These are phyloP conservation scores for Globisporangium cylindrosporum DNA, from an alignment of 352 stramenopile species.

Conservation along the genomic window DNA sequence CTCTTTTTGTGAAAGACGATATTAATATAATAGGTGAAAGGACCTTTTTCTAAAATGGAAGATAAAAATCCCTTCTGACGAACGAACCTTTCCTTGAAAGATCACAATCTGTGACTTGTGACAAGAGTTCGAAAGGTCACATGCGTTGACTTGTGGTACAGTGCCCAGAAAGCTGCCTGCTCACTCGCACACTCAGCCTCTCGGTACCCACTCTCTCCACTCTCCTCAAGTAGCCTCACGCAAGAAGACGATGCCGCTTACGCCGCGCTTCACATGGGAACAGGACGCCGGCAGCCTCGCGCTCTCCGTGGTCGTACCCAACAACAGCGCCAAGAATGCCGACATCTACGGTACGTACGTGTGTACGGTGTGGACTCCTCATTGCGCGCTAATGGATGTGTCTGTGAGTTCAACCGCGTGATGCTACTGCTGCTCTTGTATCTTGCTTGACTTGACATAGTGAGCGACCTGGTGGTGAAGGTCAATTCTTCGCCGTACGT, in stretches of 20 bases:
- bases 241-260: conserved; percentile 48
- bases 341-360: conserved; percentile 63
- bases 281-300: conserved; percentile 48
- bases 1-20: too few relatives aligned
- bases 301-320: conserved; percentile 53
- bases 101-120: too few relatives aligned
- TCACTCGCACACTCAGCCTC: not conserved
- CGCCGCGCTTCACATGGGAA: conserved; percentile 63
- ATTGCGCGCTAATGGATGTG: not conserved
- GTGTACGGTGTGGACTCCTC: not conserved
- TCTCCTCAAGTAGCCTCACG: not conserved
- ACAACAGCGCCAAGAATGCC: conserved; percentile 38
- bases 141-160: too few relatives aligned
- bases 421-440: not conserved
- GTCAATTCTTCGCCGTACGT: conserved; percentile 77
- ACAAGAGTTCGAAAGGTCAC: too few relatives aligned
- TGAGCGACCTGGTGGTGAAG: conserved; percentile 80
- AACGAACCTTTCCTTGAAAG: too few relatives aligned
- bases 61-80: too few relatives aligned
- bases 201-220: not conserved
- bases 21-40: too few relatives aligned
- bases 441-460: conserved; percentile 20
- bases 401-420: not conserved
- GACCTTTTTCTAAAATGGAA: too few relatives aligned
- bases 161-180: too few relatives aligned